phyloP scores from a whole-genome alignment of 2,329 filamentous ascomycete species.

The Dactylonectria macrodidyma region DNA sequence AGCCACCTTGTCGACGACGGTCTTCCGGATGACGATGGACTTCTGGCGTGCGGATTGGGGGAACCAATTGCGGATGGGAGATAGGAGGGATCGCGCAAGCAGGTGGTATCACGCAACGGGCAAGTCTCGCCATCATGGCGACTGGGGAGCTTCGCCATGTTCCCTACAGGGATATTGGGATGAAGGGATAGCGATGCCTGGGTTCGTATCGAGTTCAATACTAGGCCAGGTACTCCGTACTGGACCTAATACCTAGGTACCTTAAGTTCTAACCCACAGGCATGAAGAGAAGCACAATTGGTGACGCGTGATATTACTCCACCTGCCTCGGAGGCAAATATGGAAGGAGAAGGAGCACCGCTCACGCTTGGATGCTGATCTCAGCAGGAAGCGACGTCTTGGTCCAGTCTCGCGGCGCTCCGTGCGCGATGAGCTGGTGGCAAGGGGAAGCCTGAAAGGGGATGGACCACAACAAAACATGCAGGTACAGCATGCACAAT shows the following conservation, averaged over 20 bases:
- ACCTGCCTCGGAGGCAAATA: not conserved
- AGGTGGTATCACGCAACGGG: too few species aligned
- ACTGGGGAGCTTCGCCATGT: too few species aligned
- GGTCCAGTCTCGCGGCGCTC: not conserved
- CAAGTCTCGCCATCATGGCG: too few species aligned
- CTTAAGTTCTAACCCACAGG: conserved; percentile 6
- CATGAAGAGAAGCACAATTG: not conserved
- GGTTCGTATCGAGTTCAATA: too few species aligned
- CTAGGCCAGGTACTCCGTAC: too few species aligned
- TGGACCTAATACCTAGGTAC: not conserved
- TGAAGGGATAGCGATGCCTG: too few species aligned
- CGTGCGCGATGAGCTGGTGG: not conserved
- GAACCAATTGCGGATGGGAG: not conserved
- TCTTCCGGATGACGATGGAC: not conserved
- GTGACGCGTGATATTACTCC: conserved; percentile 3
- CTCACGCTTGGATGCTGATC: not conserved
- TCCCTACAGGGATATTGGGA: too few species aligned
- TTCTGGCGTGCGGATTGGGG: not conserved
- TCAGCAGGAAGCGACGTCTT: not conserved
- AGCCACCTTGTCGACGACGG: conserved; percentile 12
- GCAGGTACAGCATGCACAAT: too few species aligned
- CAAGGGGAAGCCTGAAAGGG: not conserved
- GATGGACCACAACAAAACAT: too few species aligned
- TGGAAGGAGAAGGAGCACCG: not conserved
- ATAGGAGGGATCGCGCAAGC: not conserved